A percentile compares a stretch with the other conserved stretches of the same genome.
Conservation (phyloP, 176 grass and related monocot genomes). For the Oryza meyeriana region DNA sequence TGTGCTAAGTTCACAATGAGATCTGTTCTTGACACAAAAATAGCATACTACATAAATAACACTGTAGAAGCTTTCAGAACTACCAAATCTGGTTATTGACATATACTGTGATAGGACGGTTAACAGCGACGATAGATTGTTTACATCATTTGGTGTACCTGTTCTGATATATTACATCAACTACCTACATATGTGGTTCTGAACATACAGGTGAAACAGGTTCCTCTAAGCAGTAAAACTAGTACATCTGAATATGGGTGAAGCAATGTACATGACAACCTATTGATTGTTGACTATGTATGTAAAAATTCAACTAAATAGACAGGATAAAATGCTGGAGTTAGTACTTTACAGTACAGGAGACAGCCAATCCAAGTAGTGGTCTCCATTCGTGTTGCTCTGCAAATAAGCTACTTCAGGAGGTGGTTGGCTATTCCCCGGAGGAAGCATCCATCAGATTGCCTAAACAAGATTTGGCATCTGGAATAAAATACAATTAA, state of each 20-base stretch:
- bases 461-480: background rate
- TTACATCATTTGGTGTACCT: constrained; percentile 15
- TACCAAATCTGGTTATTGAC: constrained; percentile 6
- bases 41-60: background rate
- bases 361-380: constrained; percentile 26
- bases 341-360: constrained; percentile 47
- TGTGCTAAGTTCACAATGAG: background rate
- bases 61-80: background rate
- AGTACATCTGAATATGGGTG: constrained; percentile 7
- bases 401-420: constrained; percentile 14
- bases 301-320: constrained; percentile 16
- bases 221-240: constrained; percentile 24
- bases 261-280: constrained; percentile 33
- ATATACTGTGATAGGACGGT: background rate
- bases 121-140: background rate
- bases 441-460: constrained; percentile 8
- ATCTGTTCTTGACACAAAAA: background rate
- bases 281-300: constrained; percentile 31
- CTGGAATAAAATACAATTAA: background rate
- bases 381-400: constrained; percentile 3
- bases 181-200: constrained; percentile 23
- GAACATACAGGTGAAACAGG: constrained; percentile 15
- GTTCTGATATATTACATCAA: constrained; percentile 17
- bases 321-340: constrained; percentile 24
- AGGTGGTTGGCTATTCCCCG: background rate